Conservation (phyloP, 148 eudicot species). For the Tetragonia tetragonoides region DNA sequence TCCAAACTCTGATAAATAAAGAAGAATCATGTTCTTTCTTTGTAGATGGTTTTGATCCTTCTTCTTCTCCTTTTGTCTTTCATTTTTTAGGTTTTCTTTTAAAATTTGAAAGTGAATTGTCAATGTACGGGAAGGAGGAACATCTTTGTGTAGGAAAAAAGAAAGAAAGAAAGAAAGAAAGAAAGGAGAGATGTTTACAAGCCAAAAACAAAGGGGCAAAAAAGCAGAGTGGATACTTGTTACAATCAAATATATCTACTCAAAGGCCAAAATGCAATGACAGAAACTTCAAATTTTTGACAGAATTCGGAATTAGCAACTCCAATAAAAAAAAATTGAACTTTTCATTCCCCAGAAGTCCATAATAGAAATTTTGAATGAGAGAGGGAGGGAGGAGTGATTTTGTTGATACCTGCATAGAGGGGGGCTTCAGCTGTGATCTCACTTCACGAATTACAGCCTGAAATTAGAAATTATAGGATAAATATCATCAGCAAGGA, state of each 20-base stretch:
- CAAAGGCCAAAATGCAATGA: too few relatives aligned
- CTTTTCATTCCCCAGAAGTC: too few relatives aligned
- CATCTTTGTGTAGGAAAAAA: too few relatives aligned
- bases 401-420: conserved; percentile 72
- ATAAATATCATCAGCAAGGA: neutral
- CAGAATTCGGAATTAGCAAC: too few relatives aligned
- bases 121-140: neutral
- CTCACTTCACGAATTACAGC: conserved; percentile 91
- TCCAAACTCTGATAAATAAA: too few relatives aligned
- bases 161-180: neutral
- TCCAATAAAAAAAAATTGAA: too few relatives aligned
- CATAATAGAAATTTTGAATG: too few relatives aligned
- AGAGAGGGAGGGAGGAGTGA: neutral
- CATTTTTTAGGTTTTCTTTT: neutral
- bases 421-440: conserved; percentile 88
- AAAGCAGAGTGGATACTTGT: too few relatives aligned
- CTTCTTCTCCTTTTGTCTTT: neutral
- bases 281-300: too few relatives aligned
- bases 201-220: too few relatives aligned
- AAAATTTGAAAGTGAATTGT: neutral
- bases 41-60: neutral
- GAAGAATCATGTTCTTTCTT: too few relatives aligned
- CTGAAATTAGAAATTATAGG: conserved; percentile 34
- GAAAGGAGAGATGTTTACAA: neutral
- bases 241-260: too few relatives aligned